These are phyloP conservation scores for Sphaerobolus stellatus DNA, from an alignment of 1,284 basidiomycete genomes.

Conservation along the genomic window DNA sequence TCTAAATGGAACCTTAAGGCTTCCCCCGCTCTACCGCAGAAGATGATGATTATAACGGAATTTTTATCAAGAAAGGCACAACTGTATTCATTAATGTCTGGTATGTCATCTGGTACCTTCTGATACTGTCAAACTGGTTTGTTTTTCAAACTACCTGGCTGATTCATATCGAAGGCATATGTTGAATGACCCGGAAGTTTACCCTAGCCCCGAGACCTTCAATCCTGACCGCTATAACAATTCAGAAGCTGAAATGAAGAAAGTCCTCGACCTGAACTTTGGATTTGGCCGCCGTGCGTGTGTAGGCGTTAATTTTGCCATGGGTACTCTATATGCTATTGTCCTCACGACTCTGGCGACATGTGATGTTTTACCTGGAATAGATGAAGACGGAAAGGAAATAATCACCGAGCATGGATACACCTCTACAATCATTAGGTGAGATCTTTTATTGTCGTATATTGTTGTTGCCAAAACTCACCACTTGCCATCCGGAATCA, in stretches of 20 bases:
- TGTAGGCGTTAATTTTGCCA: neutral
- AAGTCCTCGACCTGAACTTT: neutral
- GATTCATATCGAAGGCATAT: constrained; percentile 27
- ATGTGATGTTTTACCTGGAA: neutral
- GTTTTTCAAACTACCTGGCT: neutral
- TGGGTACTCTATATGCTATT: neutral
- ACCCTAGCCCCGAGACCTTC: constrained; percentile 29
- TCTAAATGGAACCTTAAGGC: constrained; percentile 13
- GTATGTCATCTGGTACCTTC: constrained; percentile 21
- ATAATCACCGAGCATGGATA: neutral
- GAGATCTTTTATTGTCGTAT: too few relatives aligned
- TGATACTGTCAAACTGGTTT: too few relatives aligned
- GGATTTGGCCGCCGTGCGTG: neutral
- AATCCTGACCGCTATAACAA: constrained; percentile 26
- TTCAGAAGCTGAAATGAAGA: neutral
- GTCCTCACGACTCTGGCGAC: neutral
- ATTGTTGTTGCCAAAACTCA: neutral
- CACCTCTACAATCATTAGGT: neutral
- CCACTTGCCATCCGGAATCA: neutral
- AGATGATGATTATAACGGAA: constrained; percentile 25
- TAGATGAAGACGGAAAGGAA: neutral
- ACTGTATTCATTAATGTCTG: constrained; percentile 28
- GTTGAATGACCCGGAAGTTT: constrained; percentile 30
- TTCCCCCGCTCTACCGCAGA: constrained; percentile 24
- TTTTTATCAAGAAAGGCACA: constrained; percentile 28